Evolutionary conservation across 208 protist species (phyloP), one percentile per base, ranked within the genome.

Genomic region (Leishmania tropica): DNA sequence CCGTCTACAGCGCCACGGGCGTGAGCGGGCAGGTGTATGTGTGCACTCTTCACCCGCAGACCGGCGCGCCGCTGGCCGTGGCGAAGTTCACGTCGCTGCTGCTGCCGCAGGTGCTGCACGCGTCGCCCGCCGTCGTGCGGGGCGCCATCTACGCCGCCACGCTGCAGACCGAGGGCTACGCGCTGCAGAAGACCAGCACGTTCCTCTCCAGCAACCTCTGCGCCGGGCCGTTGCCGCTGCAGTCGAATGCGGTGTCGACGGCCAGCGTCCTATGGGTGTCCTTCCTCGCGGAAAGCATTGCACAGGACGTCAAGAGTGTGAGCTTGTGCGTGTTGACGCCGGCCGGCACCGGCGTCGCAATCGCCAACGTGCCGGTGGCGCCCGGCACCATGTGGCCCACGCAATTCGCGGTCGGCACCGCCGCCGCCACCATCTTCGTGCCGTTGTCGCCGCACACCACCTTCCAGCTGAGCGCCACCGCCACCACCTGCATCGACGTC

Each of bases 21-120:
- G 65, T 88, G 24, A 82, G 76, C 47, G 90, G 90, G 19, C 24
- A 87, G 28, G 87, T 88, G 71, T 94, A 87, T 75, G 68, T 94
- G 35, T 94, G 90, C 83, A 85, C 86, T 74, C 65, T 75, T 19
- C 37, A 67, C 54, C 80, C 51, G 51, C 11, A 74, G 53, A 64
- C 13, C 75, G 70, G 35, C 58, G 72, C 31, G 45, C 64, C 81
- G 53, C 62, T 90, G 3, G 68, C 88, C 54, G 74, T 92, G n/a
- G 88, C 79, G 40, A 68, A 35, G 28, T 83, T 94, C 78, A 78
- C 88, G 31, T 87, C 88, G 58, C 71, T 94, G 31, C 87, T 85
- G 58, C 76, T 84, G 56, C 88, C 90, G 1, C 35, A 47, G n/a
- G 75, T 89, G 31, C 82, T 77, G 28, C 81, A 78, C 47, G 76